These are phyloP conservation scores for Cicer chorassanicum DNA, from an alignment of 306 rosid genomes.

Conservation along the genomic window DNA sequence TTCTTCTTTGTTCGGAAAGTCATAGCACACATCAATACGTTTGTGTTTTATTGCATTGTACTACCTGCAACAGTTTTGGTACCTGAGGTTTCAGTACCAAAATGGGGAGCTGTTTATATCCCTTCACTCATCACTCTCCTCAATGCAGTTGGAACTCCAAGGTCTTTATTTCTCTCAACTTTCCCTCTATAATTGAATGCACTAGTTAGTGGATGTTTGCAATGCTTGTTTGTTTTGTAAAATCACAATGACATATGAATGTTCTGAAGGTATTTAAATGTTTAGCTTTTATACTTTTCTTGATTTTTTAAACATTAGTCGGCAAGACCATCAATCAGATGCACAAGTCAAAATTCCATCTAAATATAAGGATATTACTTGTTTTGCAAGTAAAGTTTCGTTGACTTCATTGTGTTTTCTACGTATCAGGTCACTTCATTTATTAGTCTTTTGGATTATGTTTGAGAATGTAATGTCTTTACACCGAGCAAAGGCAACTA, in stretches of 20 bases:
- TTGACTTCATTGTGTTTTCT: conserved; percentile 19
- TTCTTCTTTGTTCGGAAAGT: conserved; percentile 95
- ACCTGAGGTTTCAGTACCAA: conserved; percentile 85
- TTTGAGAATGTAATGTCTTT: conserved; percentile 93
- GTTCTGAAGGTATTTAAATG: too few relatives aligned
- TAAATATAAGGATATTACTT: conserved; percentile 12
- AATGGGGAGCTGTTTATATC: conserved; percentile 92
- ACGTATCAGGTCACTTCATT: conserved; percentile 79
- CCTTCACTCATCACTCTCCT: conserved; percentile 83
- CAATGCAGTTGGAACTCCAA: conserved; percentile 91
- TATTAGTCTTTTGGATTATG: conserved; percentile 86
- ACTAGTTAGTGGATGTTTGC: neutral
- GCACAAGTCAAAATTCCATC: neutral
- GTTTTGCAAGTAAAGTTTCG: conserved; percentile 35
- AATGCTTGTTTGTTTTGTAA: neutral
- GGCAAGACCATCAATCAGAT: neutral
- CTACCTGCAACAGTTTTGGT: conserved; percentile 89
- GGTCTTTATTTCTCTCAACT: conserved; percentile 50
- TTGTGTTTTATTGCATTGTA: conserved; percentile 79
- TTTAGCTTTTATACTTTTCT: too few relatives aligned
- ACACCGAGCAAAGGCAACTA: conserved; percentile 86
- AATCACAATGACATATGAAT: too few relatives aligned
- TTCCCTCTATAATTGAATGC: neutral
- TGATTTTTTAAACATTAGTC: too few relatives aligned
- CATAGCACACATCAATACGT: conserved; percentile 83